Evolutionary conservation across 768 basidiomycete species (phyloP), one percentile per base, ranked within the genome.

Genomic region (Tricholoma sp.): DNA sequence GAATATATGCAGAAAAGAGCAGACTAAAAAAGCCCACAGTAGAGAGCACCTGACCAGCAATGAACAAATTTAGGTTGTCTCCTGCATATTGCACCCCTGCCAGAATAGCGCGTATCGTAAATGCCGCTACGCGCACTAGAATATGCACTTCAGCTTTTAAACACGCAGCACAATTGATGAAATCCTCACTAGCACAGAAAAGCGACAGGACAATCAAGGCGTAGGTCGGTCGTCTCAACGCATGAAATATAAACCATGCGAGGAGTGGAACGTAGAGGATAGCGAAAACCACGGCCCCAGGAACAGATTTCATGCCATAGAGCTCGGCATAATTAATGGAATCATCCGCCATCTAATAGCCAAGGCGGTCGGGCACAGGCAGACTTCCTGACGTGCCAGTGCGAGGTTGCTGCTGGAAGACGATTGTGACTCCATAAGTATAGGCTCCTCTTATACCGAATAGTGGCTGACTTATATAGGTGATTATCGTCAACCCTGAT

Each of bases 171-270:
- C 12, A 53, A 18, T 41, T 8, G 13, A 39, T 52, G 47, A 31
- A 0, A 3, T 66, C 24, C 77, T 55, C 58, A 78, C 76, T 70
- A 15, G 59, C n/a, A 54, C 75, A 77, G 59, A 78, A 79, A 8
- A 77, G 32, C 2, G 67, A 54, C 7, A 79, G 57, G 15, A 67
- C 60, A 31, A 70, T 53, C 55, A 70, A 66, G 4, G 75, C 73
- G 57, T 70, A 71, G 0, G 73, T 76, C 3, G 69, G 70, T 15
- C 65, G 65, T 2, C 53, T 57, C 31, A 76, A 63, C 9, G 71
- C 66, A 47, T 71, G 68, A 28, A 56, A 55, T 13, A 69, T 18
- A 50, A 74, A 76, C 63, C 65, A 71, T 0, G 48, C 55, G 6
- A 68, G 50, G 6, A 75, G 61, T 5, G 71, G 73, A 0, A 61